Evolutionary conservation across 1,284 basidiomycete genomes (phyloP).

Genomic region (Lentinula novae-zelandiae): DNA sequence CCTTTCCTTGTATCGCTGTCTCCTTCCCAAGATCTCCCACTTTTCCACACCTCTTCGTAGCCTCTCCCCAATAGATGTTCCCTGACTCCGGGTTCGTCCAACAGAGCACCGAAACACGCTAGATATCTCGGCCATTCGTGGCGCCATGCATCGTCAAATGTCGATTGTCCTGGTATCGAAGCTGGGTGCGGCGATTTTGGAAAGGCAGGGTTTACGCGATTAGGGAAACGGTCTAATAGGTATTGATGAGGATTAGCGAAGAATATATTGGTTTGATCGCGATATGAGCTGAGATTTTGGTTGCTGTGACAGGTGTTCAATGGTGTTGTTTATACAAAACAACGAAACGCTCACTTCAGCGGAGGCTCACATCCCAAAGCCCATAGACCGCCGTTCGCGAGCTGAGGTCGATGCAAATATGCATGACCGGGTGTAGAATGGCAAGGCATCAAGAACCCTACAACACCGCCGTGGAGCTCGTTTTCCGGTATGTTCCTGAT

Average conservation of each 20-base stretch:
- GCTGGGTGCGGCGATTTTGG: constrained; percentile 59
- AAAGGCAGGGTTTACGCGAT: constrained; percentile 56
- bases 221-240: constrained; percentile 62
- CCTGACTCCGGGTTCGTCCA: constrained; percentile 49
- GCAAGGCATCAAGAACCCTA: constrained; percentile 94
- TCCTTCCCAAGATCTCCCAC: constrained; percentile 80
- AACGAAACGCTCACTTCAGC: constrained; percentile 49
- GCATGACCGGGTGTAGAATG: constrained; percentile 97
- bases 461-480: constrained; percentile 42
- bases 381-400: constrained; percentile 65
- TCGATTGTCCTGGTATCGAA: constrained; percentile 47
- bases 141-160: constrained; percentile 37
- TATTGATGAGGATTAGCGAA: constrained; percentile 73
- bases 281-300: constrained; percentile 53
- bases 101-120: constrained; percentile 74
- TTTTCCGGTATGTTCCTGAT: constrained; percentile 48
- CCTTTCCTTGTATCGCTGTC: constrained; percentile 78
- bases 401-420: constrained; percentile 72
- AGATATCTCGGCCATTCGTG: constrained; percentile 83
- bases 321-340: not conserved
- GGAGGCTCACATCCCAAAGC: constrained; percentile 91
- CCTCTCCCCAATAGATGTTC: constrained; percentile 51
- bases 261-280: constrained; percentile 84
- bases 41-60: constrained; percentile 64
- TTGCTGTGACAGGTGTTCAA: constrained; percentile 33